Conservation (phyloP, 331 rosid species). For the Cydonia oblonga region DNA sequence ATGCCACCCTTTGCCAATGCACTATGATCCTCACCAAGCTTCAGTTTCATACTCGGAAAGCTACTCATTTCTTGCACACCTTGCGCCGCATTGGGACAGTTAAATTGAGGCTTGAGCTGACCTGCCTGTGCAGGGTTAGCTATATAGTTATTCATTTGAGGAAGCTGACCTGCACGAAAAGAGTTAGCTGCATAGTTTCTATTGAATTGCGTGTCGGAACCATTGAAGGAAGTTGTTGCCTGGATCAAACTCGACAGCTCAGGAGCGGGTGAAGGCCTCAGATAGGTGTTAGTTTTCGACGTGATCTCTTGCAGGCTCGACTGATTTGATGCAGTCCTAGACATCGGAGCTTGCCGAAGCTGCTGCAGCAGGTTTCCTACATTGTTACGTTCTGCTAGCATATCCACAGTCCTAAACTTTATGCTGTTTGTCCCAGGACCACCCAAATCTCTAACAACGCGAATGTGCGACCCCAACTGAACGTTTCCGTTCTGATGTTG, state of each 20-base stretch:
- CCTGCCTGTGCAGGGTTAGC: neutral
- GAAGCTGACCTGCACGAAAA: neutral
- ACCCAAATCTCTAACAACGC: slow-evolving; percentile 5
- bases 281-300: neutral
- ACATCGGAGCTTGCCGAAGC: slow-evolving; percentile 8
- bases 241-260: neutral
- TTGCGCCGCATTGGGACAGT: neutral
- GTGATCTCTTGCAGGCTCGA: slow-evolving; percentile 9
- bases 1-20: neutral
- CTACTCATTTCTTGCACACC: neutral
- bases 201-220: neutral
- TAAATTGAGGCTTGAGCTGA: neutral
- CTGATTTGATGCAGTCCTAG: neutral
- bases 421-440: neutral
- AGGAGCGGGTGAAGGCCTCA: neutral
- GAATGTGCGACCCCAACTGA: slow-evolving; percentile 11
- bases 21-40: neutral
- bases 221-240: neutral
- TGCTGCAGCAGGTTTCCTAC: neutral
- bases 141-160: neutral
- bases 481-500: neutral
- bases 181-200: neutral
- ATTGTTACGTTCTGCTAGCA: neutral
- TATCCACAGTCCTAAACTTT: slow-evolving; percentile 7
- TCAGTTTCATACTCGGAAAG: neutral